These are phyloP conservation scores for Ceratopteris richardii DNA, from an alignment of 75 land plant genomes.

Conservation along the genomic window DNA sequence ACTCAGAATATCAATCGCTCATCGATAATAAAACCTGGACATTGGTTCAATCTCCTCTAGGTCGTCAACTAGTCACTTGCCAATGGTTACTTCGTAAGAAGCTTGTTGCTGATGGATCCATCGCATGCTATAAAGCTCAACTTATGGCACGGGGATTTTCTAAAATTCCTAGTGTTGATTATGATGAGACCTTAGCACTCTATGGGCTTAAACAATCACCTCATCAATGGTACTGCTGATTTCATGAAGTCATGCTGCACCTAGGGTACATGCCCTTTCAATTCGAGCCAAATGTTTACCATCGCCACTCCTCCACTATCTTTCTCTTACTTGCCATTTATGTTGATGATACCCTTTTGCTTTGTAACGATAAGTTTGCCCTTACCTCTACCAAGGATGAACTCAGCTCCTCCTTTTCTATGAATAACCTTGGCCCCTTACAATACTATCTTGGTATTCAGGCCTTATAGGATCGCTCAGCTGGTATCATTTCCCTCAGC, in stretches of 20 bases:
- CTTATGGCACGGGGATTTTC: no score
- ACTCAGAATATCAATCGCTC: constrained; percentile 10
- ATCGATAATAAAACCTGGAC: constrained; percentile 1
- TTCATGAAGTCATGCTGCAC: neutral
- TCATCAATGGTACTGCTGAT: constrained; percentile 7
- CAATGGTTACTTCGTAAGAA: constrained; percentile 11
- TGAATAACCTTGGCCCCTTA: neutral
- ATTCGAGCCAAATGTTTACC: neutral
- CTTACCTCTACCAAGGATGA: neutral
- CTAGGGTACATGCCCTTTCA: neutral
- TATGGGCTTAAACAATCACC: constrained; percentile 15
- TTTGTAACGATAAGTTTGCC: neutral
- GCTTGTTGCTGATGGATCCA: constrained; percentile 4
- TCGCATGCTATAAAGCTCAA: constrained; percentile 8
- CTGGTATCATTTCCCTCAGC: neutral
- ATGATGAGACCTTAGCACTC: constrained; percentile 3
- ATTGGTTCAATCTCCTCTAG: neutral
- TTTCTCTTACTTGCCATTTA: neutral
- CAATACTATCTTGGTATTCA: neutral
- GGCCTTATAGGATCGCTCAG: neutral
- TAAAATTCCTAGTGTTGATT: constrained; percentile 8
- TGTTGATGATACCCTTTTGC: neutral
- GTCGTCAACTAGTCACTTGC: neutral
- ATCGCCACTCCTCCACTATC: neutral
- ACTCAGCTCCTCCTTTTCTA: neutral